Evolutionary conservation across 345 rosid genomes (phyloP), one percentile per base, ranked within the genome.

Genomic region (Clarkia xantiana): DNA sequence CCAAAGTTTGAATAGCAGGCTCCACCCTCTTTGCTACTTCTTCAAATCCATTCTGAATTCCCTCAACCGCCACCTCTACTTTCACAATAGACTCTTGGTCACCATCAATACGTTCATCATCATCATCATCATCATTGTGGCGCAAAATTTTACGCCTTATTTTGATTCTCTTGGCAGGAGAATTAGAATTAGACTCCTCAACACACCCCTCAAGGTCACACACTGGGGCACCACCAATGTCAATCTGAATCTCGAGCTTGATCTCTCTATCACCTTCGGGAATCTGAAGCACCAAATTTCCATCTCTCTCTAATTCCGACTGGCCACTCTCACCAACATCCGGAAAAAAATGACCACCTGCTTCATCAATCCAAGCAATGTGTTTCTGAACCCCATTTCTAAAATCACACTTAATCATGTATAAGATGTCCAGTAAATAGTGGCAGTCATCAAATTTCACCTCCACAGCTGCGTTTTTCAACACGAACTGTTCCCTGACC

Each of bases 191-290:
- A 23, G 89, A 83, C 59, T 82, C 95, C 13, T 75, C 91, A 54
- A 76, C 74, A 48, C 76, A 64, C 58, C 81, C 94, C 58, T 75
- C 73, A 49, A 75, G n/a, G 59, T 67, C 75, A 3, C 71, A 65
- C 18, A 67, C 62, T 40, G 73, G 72, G 52, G 55, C 57, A 20
- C 79, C 86, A 40, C 63, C 76, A 44, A 90, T 58, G 45, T 76
- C 94, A 54, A 90, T 86, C 44, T 86, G 89, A 64, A 86, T 72
- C 44, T 74, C 85, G 55, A 91, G 62, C 57, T 86, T 87, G 44
- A 91, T 79, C 65, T 90, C 94, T 51, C 38, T 70, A 0, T 77
- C 62, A 29, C 67, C 70, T 56, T 39, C 56, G 3, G 64, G 45
- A 50, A 61, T 68, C 53, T 53, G 14, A 44, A 52, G 13, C 19